phyloP scores from a whole-genome alignment of 2,329 filamentous ascomycete genomes.

The Colletotrichum tabaci region DNA sequence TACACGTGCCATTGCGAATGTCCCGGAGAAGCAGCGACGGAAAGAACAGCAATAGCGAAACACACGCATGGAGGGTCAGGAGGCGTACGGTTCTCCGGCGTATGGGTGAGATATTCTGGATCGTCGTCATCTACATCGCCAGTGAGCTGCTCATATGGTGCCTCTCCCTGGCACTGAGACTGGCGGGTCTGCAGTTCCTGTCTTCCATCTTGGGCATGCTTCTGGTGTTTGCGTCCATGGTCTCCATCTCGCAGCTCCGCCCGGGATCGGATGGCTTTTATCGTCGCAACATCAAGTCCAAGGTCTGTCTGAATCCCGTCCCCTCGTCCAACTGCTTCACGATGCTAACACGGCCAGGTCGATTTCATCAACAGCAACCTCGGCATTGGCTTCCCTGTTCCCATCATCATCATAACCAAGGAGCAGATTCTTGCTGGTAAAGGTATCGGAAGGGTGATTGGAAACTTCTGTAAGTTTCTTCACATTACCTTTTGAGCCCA shows the following conservation, averaged over 20 bases:
- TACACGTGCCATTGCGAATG: slow-evolving; percentile 29
- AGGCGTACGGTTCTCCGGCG: not conserved
- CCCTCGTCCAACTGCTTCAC: not conserved
- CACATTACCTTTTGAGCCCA: not conserved
- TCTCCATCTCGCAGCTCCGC: slow-evolving; percentile 44
- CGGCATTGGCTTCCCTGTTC: slow-evolving; percentile 66
- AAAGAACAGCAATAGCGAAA: not conserved
- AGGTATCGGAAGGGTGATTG: slow-evolving; percentile 59
- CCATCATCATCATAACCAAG: slow-evolving; percentile 62
- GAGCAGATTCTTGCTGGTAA: slow-evolving; percentile 49
- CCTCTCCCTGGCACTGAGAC: slow-evolving; percentile 55
- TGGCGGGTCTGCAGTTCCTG: slow-evolving; percentile 58
- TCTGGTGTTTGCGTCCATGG: slow-evolving; percentile 55
- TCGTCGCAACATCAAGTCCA: slow-evolving; percentile 50
- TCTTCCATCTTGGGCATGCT: slow-evolving; percentile 65
- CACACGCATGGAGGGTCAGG: slow-evolving; percentile 5
- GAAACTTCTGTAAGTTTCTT: slow-evolving; percentile 58
- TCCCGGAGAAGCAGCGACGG: slow-evolving; percentile 10
- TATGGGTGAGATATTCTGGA: slow-evolving; percentile 49
- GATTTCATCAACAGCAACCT: slow-evolving; percentile 67
- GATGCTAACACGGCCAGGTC: slow-evolving; percentile 53
- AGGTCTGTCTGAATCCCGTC: slow-evolving; percentile 46
- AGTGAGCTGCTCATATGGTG: slow-evolving; percentile 64
- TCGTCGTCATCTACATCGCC: slow-evolving; percentile 55
- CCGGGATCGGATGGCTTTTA: slow-evolving; percentile 49